Evolutionary conservation across 352 stramenopile species (phyloP).

Genomic region (Globisporangium spinosum): DNA sequence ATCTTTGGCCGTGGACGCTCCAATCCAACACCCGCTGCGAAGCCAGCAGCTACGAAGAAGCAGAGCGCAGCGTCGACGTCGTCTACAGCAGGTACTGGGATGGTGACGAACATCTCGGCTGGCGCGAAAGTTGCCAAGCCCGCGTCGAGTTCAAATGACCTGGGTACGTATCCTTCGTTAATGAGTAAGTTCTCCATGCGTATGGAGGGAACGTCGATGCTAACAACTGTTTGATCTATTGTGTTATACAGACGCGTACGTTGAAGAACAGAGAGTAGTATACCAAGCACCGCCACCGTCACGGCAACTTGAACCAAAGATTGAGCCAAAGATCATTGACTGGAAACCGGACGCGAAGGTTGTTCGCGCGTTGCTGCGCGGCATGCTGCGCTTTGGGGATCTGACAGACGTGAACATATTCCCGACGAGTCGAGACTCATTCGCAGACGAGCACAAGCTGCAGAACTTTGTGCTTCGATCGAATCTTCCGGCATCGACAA

Average conservation of each 20-base stretch:
- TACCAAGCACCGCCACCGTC: conserved; percentile 13
- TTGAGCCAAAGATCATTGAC: conserved; percentile 35
- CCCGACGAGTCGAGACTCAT: conserved; percentile 37
- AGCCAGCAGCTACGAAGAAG: conserved; percentile 40
- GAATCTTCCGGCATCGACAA: conserved; percentile 50
- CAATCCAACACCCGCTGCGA: conserved; percentile 25
- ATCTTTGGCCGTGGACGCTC: conserved; percentile 62
- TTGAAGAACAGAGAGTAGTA: conserved; percentile 25
- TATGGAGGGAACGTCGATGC: neutral
- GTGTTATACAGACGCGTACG: conserved; percentile 18
- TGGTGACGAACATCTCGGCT: conserved; percentile 59
- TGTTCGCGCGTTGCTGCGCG: conserved; percentile 63
- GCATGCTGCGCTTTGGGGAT: conserved; percentile 75
- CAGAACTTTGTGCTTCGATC: conserved; percentile 70
- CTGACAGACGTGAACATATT: conserved; percentile 69
- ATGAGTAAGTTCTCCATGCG: neutral
- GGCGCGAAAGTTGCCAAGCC: conserved; percentile 43
- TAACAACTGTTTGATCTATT: neutral
- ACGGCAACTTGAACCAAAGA: conserved; percentile 45
- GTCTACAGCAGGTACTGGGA: conserved; percentile 1
- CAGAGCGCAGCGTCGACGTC: conserved; percentile 11
- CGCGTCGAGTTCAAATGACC: conserved; percentile 23
- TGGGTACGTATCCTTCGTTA: conserved; percentile 15
- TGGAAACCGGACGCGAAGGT: conserved; percentile 57
- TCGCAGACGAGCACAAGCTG: conserved; percentile 76